These are phyloP conservation scores for Tylopilus sp. DNA, from an alignment of 768 basidiomycete genomes.

Conservation along the genomic window DNA sequence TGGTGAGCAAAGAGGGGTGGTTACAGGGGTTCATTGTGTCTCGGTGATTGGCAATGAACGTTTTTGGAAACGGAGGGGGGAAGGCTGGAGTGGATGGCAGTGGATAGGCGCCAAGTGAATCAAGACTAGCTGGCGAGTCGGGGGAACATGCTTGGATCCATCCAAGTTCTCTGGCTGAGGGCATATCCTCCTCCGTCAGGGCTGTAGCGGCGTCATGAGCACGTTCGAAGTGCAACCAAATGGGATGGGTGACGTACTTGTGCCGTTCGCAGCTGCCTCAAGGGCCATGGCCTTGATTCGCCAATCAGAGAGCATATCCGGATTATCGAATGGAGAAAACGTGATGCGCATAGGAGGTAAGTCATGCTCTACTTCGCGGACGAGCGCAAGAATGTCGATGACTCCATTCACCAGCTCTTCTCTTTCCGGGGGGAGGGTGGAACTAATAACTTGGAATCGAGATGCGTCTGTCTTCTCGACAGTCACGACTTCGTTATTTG, in stretches of 20 bases:
- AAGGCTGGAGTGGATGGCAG: background rate
- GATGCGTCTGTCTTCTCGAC: constrained; percentile 21
- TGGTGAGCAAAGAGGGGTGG: constrained; percentile 32
- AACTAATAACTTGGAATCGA: constrained; percentile 15
- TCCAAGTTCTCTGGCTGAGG: constrained; percentile 26
- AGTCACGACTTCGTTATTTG: constrained; percentile 9
- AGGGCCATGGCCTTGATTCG: constrained; percentile 19
- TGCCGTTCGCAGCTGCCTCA: constrained; percentile 24
- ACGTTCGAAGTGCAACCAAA: too few species aligned
- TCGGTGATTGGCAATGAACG: constrained; percentile 37
- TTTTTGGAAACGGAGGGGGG: constrained; percentile 4
- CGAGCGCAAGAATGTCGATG: constrained; percentile 18
- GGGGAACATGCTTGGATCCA: constrained; percentile 23
- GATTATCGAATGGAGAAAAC: constrained; percentile 31
- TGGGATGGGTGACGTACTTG: too few species aligned
- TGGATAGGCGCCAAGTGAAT: too few species aligned
- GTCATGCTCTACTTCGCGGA: constrained; percentile 26
- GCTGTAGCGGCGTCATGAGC: too few species aligned
- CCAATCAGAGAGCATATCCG: constrained; percentile 27
- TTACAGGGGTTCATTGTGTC: constrained; percentile 37
- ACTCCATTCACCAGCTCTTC: background rate
- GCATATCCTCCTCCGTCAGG: too few species aligned
- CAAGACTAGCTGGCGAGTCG: constrained; percentile 25
- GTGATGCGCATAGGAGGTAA: constrained; percentile 33
- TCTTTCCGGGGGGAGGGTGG: constrained; percentile 8